Evolutionary conservation across 106 monocot genomes (phyloP).

Genomic region (Dactylorhiza incarnata): DNA sequence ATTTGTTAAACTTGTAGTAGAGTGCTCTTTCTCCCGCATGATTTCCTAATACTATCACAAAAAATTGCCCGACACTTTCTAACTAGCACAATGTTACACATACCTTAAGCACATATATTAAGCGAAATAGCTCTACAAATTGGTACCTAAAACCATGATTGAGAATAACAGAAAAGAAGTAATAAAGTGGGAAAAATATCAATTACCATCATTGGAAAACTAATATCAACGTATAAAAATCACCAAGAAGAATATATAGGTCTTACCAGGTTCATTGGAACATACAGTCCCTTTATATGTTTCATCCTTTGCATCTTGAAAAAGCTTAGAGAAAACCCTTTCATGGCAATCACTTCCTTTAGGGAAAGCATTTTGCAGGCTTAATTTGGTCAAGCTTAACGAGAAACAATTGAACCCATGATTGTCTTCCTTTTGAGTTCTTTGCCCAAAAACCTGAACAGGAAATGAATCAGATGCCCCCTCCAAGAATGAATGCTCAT

Average conservation of each 20-base stretch:
- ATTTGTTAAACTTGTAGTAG: not conserved
- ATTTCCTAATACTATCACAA: not conserved
- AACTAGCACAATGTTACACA: not conserved
- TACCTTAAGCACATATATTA: too few species aligned
- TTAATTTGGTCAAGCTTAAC: constrained; percentile 13
- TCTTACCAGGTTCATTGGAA: constrained; percentile 36
- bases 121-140: not conserved
- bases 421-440: constrained; percentile 10
- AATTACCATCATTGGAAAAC: not conserved
- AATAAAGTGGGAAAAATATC: not conserved
- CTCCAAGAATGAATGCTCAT: constrained; percentile 13
- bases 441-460: constrained; percentile 7
- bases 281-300: constrained; percentile 12
- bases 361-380: constrained; percentile 11
- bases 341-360: constrained; percentile 12
- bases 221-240: not conserved
- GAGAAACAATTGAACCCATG: constrained; percentile 6
- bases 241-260: not conserved
- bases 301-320: constrained; percentile 14
- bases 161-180: not conserved
- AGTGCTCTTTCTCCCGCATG: not conserved
- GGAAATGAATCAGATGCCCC: constrained; percentile 21
- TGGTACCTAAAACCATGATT: not conserved
- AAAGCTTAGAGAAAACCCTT: constrained; percentile 14
- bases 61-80: not conserved